Base-by-base conservation (phyloP, 768 basidiomycete genomes). In the Hydnomerulius pinastri region DNA sequence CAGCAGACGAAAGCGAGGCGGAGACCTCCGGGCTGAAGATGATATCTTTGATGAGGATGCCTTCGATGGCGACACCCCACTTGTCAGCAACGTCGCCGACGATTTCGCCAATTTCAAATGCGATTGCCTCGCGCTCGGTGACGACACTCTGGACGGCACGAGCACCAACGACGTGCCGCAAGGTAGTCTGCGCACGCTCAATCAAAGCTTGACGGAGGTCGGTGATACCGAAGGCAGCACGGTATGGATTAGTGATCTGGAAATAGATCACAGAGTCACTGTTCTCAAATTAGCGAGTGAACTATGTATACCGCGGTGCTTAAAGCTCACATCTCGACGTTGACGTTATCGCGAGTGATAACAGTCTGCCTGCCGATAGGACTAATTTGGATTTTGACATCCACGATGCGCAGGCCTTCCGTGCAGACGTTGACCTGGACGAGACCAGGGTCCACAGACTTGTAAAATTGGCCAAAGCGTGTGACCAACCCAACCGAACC, bases 61-160 rank as follows among this genome's bases (percentile, higher is more conserved):
- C 90, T 69, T 98, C 96, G 67, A 98, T 95, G 24, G 89, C 79
- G 36, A 98, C 96, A 67, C 96, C 96, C 96, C 96, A 98, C 68
- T 92, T 92, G 72, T 92, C 91, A 13, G 90, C 90, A 37, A 93
- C 80, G 67, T 93, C 89, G 23, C 87, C 90, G 25, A 98, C 92
- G 50, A 97, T 94, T 70, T 96, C 92, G 46, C 93, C 96, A 54
- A 98, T 97, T 71, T 98, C 95, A 63, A 89, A 87, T 9, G 95
- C 95, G 56, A 97, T 93, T 35, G 89, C 93, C 62, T 98, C 96
- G 54, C 96, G 91, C 72, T 98, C 96, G 3, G 94, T 96, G 54
- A 98, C 92, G 50, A 98, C 90, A 60, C 83, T 86, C 71, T 98
- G 96, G n/a, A 98, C 90, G 1, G 89, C 86, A 20, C 92, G 87